Conservation (phyloP, 768 basidiomycete genomes). For the Mycena maculata region DNA sequence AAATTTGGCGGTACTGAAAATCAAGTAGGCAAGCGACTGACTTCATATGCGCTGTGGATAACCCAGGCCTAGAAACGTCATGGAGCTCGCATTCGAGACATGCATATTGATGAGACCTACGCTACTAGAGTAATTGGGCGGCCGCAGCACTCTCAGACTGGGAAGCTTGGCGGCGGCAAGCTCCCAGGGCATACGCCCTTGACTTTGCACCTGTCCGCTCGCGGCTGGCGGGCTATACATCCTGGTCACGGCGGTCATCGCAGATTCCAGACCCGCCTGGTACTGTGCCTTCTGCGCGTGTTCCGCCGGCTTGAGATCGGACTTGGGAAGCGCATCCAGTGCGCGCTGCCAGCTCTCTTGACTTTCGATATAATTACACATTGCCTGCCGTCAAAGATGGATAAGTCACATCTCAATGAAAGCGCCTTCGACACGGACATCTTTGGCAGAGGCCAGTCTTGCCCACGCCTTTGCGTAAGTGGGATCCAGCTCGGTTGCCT, state of each 20-base stretch:
- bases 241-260: constrained; percentile 2
- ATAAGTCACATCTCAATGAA: not conserved
- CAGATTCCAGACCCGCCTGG: constrained; percentile 21
- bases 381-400: constrained; percentile 4
- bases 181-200: constrained; percentile 36
- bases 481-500: constrained; percentile 40
- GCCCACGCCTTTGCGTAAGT: constrained; percentile 36
- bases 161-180: constrained; percentile 28
- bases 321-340: constrained; percentile 26
- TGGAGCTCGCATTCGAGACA: not conserved
- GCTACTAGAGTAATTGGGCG: constrained; percentile 15
- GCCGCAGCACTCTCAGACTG: constrained; percentile 9
- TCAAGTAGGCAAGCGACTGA: not conserved
- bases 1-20: not conserved
- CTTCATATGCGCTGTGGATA: constrained; percentile 34
- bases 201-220: not conserved
- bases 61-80: constrained; percentile 35
- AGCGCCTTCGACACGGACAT: constrained; percentile 16
- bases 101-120: constrained; percentile 7
- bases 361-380: constrained; percentile 10
- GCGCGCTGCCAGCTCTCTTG: constrained; percentile 32
- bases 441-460: constrained; percentile 32
- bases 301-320: constrained; percentile 20
- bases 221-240: not conserved
- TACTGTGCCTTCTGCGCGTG: constrained; percentile 31